phyloP scores from a whole-genome alignment of 2,329 filamentous ascomycete genomes.

The Emericellopsis cladophorae region DNA sequence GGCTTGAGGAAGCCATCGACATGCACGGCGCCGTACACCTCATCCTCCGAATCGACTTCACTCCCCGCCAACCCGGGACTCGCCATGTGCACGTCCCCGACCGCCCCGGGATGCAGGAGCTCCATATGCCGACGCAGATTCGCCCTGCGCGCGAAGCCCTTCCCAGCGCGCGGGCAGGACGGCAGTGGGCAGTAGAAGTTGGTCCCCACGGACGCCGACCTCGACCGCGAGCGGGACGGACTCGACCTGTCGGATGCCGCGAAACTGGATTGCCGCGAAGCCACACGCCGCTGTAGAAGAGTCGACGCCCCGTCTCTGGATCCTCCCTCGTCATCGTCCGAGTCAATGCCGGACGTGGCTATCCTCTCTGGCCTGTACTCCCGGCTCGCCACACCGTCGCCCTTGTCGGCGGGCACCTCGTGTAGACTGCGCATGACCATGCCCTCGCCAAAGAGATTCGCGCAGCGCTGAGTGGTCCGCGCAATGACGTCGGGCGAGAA shows the following conservation, averaged over 20 bases:
- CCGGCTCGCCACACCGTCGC: constrained; percentile 10
- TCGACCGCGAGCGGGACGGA: constrained; percentile 10
- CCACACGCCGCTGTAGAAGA: constrained; percentile 2
- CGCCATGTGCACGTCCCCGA: constrained; percentile 1
- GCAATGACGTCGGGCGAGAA: constrained; percentile 54
- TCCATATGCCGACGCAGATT: constrained; percentile 25
- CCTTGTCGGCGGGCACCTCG: constrained; percentile 14
- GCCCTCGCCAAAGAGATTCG: constrained; percentile 58
- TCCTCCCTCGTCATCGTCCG: constrained; percentile 5
- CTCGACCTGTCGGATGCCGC: constrained; percentile 1
- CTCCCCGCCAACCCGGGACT: not conserved
- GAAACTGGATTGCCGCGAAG: constrained; percentile 4
- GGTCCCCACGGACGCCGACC: constrained; percentile 16
- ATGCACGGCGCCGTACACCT: constrained; percentile 51
- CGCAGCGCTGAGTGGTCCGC: constrained; percentile 61
- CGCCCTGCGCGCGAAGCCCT: constrained; percentile 19
- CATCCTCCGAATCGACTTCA: constrained; percentile 29
- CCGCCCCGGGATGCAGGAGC: constrained; percentile 23
- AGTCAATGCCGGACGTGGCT: constrained; percentile 8
- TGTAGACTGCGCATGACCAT: constrained; percentile 52
- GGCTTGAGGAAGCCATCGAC: constrained; percentile 54
- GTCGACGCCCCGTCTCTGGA: not conserved
- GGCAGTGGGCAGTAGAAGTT: constrained; percentile 23
- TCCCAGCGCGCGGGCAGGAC: constrained; percentile 20
- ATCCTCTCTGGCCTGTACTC: constrained; percentile 17